phyloP scores from a whole-genome alignment of 768 basidiomycete genomes.

The Collybia mongolica region DNA sequence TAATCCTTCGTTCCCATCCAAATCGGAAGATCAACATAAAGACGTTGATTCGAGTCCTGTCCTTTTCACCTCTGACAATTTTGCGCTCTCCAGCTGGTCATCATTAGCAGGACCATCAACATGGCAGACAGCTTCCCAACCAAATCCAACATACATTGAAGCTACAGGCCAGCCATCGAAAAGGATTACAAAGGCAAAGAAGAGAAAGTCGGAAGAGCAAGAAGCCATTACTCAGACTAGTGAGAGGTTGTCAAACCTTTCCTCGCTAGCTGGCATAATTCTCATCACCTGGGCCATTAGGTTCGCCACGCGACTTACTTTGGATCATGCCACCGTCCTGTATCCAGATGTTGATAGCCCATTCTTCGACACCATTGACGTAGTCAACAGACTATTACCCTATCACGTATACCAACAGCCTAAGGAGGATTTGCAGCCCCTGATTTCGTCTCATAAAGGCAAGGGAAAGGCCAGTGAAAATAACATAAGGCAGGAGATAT shows the following conservation, averaged over 20 bases:
- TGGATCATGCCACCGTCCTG: constrained; percentile 60
- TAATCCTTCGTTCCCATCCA: constrained; percentile 24
- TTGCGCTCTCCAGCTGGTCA: constrained; percentile 18
- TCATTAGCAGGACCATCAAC: constrained; percentile 25
- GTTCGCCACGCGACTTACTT: constrained; percentile 51
- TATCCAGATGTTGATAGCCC: constrained; percentile 71
- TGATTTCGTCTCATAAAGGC: constrained; percentile 20
- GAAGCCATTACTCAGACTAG: constrained; percentile 44
- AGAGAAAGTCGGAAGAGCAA: constrained; percentile 50
- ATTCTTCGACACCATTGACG: constrained; percentile 62
- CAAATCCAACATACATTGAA: constrained; percentile 8
- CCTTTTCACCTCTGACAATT: constrained; percentile 15
- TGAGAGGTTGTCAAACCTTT: constrained; percentile 37
- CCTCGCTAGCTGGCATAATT: background rate
- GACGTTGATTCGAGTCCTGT: constrained; percentile 9
- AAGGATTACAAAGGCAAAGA: constrained; percentile 27
- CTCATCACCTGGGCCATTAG: constrained; percentile 29
- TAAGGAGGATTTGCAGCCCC: constrained; percentile 50
- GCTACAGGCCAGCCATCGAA: constrained; percentile 10
- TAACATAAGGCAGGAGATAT: constrained; percentile 47
- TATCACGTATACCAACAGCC: constrained; percentile 83
- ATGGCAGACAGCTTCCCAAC: constrained; percentile 21
- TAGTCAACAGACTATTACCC: constrained; percentile 68
- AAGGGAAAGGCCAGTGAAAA: constrained; percentile 61
- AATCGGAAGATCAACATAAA: constrained; percentile 15